These are phyloP conservation scores for Fusarium sambucinum DNA, from an alignment of 2,329 filamentous ascomycete species.

Conservation along the genomic window DNA sequence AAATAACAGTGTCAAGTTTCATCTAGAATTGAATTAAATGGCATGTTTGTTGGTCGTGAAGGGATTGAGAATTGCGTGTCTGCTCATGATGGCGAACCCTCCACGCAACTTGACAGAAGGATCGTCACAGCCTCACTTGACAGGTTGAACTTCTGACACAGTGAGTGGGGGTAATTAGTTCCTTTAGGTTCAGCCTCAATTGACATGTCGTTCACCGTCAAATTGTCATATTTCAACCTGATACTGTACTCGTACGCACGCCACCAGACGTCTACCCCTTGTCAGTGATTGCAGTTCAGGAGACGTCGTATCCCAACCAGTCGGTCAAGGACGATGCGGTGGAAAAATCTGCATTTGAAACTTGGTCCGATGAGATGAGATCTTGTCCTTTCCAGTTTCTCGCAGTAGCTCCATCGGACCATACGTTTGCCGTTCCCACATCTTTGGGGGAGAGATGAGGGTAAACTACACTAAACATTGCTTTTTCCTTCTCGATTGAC, in stretches of 20 bases:
- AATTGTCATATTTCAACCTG: neutral
- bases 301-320: constrained; percentile 1
- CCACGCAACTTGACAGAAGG: neutral
- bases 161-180: neutral
- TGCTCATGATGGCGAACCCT: neutral
- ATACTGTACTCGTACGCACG: neutral
- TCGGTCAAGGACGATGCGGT: neutral
- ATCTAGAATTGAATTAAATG: neutral
- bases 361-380: neutral
- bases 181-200: constrained; percentile 15
- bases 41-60: neutral
- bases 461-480: constrained; percentile 9
- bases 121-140: constrained; percentile 13
- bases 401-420: constrained; percentile 18
- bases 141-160: neutral
- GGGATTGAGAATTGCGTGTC: neutral
- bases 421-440: neutral
- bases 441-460: neutral
- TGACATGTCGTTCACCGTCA: constrained; percentile 8
- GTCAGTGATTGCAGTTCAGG: constrained; percentile 20
- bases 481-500: constrained; percentile 34
- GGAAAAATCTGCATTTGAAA: neutral
- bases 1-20: neutral
- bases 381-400: constrained; percentile 5
- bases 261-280: constrained; percentile 13